These are phyloP conservation scores for Dendrobium officinale DNA, from an alignment of 106 monocot genomes.

Conservation along the genomic window DNA sequence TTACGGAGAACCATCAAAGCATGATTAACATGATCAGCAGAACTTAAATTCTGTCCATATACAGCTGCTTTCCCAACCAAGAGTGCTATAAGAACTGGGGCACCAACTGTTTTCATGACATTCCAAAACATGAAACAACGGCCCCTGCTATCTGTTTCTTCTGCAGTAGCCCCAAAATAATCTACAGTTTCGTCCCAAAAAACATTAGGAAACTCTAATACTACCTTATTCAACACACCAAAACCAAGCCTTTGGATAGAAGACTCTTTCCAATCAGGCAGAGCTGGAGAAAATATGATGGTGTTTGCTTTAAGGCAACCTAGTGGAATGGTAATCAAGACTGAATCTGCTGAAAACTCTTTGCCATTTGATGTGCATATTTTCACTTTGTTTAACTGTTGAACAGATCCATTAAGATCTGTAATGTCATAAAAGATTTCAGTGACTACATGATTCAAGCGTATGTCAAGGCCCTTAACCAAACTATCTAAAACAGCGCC, in stretches of 20 bases:
- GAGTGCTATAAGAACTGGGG: slow-evolving; percentile 95
- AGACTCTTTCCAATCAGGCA: slow-evolving; percentile 83
- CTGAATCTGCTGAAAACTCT: slow-evolving; percentile 76
- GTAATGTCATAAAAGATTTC: slow-evolving; percentile 41
- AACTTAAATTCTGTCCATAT: slow-evolving; percentile 50
- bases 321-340: slow-evolving; percentile 86
- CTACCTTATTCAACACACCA: slow-evolving; percentile 93
- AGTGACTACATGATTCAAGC: slow-evolving; percentile 66
- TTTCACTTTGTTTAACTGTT: slow-evolving; percentile 40
- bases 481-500: slow-evolving; percentile 66
- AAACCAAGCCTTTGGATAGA: slow-evolving; percentile 91
- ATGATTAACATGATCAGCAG: slow-evolving; percentile 73
- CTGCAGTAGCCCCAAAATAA: slow-evolving; percentile 97
- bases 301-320: slow-evolving; percentile 85
- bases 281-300: slow-evolving; percentile 68
- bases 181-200: slow-evolving; percentile 98
- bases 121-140: slow-evolving; percentile 99
- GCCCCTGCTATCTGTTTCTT: slow-evolving; percentile 65
- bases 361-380: slow-evolving; percentile 57
- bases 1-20: slow-evolving; percentile 71
- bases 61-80: slow-evolving; percentile 90
- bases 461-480: slow-evolving; percentile 60
- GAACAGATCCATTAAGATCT: slow-evolving; percentile 15
- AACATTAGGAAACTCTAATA: slow-evolving; percentile 79
- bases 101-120: slow-evolving; percentile 91